Conservation (phyloP, 148 eudicot genomes). For the Linanthus parryae region DNA sequence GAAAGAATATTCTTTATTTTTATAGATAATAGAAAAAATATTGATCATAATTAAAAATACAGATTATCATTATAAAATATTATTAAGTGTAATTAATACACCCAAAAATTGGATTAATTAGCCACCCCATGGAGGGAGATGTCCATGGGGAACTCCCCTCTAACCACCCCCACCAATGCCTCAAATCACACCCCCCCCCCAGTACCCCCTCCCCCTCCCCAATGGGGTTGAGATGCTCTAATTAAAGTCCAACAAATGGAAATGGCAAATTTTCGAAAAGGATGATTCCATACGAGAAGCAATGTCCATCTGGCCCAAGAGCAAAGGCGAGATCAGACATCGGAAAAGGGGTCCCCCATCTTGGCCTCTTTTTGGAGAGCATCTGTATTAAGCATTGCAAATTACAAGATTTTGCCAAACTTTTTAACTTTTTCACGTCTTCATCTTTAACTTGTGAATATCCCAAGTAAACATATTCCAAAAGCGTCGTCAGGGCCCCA, state of each 20-base stretch:
- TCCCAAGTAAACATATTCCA: constrained; percentile 69
- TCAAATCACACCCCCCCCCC: too few relatives aligned
- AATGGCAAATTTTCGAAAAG: not conserved
- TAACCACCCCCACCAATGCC: too few relatives aligned
- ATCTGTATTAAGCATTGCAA: constrained; percentile 48
- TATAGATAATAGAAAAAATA: too few relatives aligned
- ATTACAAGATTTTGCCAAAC: constrained; percentile 58
- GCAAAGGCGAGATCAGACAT: constrained; percentile 51
- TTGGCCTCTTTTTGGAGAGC: constrained; percentile 50
- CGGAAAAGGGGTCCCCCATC: constrained; percentile 63
- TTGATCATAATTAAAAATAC: too few relatives aligned
- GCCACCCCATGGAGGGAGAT: too few relatives aligned
- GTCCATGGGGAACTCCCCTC: too few relatives aligned
- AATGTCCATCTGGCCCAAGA: constrained; percentile 49
- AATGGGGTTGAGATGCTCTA: too few relatives aligned
- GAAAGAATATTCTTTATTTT: too few relatives aligned
- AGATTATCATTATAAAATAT: too few relatives aligned
- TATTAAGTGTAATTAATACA: too few relatives aligned
- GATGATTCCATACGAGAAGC: constrained; percentile 43
- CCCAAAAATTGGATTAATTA: too few relatives aligned
- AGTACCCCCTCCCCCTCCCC: too few relatives aligned
- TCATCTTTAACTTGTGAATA: constrained; percentile 45
- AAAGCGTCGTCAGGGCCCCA: constrained; percentile 49
- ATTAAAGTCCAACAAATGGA: not conserved
- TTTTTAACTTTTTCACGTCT: constrained; percentile 49